Evolutionary conservation across 2,329 filamentous ascomycete genomes (phyloP), one percentile per base, ranked within the genome.

Genomic region (Phialophora verrucosa): DNA sequence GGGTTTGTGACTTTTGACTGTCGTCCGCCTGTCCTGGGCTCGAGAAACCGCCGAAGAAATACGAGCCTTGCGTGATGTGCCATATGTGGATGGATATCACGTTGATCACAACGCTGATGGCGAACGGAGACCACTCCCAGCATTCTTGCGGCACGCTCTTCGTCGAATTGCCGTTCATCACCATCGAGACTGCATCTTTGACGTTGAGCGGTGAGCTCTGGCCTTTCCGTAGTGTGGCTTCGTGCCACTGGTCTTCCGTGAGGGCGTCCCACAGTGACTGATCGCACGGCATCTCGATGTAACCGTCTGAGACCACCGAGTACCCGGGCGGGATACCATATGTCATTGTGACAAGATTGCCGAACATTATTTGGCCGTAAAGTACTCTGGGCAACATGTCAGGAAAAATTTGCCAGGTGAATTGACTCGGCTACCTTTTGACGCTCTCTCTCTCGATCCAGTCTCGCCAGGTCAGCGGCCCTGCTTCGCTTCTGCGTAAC

Each of bases 31-130:
- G 67, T 54, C 65, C 63, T 32, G 70, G 66, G 38, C 70, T 66
- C 31, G 72, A 69, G 32, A 71, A 68, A 32, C 69, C 57, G 29
- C 66, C 67, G 55, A 75, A 73, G 25, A 71, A 71, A 38, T 77
- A 73, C 2, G 74, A 73, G 25, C 73, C 74, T 61, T 78, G 75
- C 11, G 75, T 73, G 4, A 75, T 65, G 63, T 74, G 72, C 73
- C 75, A 78, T 68, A 78, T 74, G 57, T 78, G 74, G 53, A 77
- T 73, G 56, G 75, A 76, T 23, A 78, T 73, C 10, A 76, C 76
- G 64, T 78, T 76, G 70, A 76, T 77, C 27, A 77, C 66, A 14
- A 76, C 72, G 14, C 74, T 74, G 55, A 73, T 73, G 7, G 75
- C 74, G 49, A 77, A 74, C 3, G 73, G 71, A 11, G 74, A 72